Conservation (phyloP, 179 eudicot genomes). For the Patellifolia procumbens region DNA sequence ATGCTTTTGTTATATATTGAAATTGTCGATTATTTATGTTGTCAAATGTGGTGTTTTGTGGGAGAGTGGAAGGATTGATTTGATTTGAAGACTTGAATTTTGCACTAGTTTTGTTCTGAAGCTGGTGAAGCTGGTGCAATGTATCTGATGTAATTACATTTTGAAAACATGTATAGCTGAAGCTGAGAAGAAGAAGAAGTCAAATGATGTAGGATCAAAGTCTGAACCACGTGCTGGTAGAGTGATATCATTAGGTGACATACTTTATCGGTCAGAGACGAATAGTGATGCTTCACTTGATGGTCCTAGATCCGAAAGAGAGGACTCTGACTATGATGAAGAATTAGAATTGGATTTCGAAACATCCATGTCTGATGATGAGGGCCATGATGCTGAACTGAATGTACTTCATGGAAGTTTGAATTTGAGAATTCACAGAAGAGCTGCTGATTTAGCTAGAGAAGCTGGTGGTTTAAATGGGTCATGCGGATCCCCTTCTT, state of each 20-base stretch:
- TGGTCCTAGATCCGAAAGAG: conserved; percentile 82
- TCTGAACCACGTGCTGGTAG: conserved; percentile 58
- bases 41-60: neutral
- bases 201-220: conserved; percentile 48
- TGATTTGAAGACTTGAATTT: neutral
- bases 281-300: conserved; percentile 80
- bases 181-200: conserved; percentile 55
- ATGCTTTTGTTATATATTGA: neutral
- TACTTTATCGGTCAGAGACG: conserved; percentile 67
- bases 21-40: neutral
- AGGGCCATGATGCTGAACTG: conserved; percentile 60
- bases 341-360: conserved; percentile 89
- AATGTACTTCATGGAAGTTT: conserved; percentile 67
- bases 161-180: conserved; percentile 49
- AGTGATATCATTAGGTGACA: conserved; percentile 71
- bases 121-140: conserved; percentile 9
- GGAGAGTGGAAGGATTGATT: neutral
- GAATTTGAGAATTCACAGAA: conserved; percentile 70
- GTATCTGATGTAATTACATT: conserved; percentile 15
- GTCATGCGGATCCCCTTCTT: conserved; percentile 51
- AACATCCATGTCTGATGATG: conserved; percentile 77
- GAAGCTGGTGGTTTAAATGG: conserved; percentile 55
- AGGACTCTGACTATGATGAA: conserved; percentile 89
- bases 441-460: conserved; percentile 46
- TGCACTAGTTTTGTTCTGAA: conserved; percentile 1